Percentiles rank a stretch among this genome's conserved stretches.
Evolutionary conservation across 345 rosid species (phyloP).

Genomic region (Syzygium aqueum): DNA sequence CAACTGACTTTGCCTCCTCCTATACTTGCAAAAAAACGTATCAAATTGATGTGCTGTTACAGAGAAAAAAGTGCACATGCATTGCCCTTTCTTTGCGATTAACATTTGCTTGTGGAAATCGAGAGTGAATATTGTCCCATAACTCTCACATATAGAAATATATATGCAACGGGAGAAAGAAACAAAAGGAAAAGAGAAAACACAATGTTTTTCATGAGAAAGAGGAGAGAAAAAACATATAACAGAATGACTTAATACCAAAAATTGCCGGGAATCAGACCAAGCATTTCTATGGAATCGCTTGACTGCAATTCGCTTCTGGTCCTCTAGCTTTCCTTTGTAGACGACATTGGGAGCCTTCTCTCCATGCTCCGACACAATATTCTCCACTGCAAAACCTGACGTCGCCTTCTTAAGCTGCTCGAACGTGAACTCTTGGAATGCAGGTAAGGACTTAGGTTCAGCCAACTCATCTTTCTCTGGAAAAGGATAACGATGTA

Average conservation of each 20-base stretch:
- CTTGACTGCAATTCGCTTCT: slow-evolving; percentile 77
- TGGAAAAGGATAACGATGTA: background rate
- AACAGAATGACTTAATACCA: slow-evolving; percentile 31
- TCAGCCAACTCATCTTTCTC: slow-evolving; percentile 32
- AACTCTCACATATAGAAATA: background rate
- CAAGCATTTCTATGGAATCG: slow-evolving; percentile 82
- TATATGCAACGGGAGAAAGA: background rate
- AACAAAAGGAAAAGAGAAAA: background rate
- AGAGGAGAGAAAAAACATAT: background rate
- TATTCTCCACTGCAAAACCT: slow-evolving; percentile 81
- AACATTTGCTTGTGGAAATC: background rate
- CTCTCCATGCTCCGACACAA: slow-evolving; percentile 93
- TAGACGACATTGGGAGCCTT: slow-evolving; percentile 96
- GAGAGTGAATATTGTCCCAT: background rate
- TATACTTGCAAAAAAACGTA: slow-evolving; percentile 5
- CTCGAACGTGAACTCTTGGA: slow-evolving; percentile 72
- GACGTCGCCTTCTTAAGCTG: slow-evolving; percentile 76
- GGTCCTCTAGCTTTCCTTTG: slow-evolving; percentile 80
- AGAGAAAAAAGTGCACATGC: background rate
- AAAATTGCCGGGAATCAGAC: slow-evolving; percentile 85
- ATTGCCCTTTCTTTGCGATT: background rate
- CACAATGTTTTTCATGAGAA: background rate
- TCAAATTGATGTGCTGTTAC: background rate
- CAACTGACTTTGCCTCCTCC: slow-evolving; percentile 95
- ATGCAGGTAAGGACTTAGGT: slow-evolving; percentile 41